phyloP scores from a whole-genome alignment of 2,329 filamentous ascomycete genomes.

The Calonectria pseudoreteaudii region DNA sequence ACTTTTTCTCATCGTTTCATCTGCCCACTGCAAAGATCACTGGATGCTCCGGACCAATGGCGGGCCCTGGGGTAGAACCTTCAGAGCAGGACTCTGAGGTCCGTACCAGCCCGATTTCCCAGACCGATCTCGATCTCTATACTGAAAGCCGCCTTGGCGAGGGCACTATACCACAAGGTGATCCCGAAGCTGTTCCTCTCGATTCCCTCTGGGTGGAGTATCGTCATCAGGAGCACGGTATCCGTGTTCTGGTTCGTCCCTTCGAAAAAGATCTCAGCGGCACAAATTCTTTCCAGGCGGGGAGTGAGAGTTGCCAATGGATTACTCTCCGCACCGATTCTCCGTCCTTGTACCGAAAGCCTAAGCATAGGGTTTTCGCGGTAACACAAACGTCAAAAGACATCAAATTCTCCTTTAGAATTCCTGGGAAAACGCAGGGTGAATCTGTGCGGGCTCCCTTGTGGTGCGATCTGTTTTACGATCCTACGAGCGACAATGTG shows the following conservation, averaged over 20 bases:
- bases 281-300: constrained; percentile 66
- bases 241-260: constrained; percentile 68
- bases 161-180: constrained; percentile 51
- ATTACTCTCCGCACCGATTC: constrained; percentile 64
- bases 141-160: constrained; percentile 59
- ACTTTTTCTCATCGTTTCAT: background rate
- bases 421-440: constrained; percentile 60
- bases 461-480: constrained; percentile 72
- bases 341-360: constrained; percentile 59
- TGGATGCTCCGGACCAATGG: constrained; percentile 53
- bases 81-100: constrained; percentile 57
- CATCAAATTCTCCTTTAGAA: constrained; percentile 69
- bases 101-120: constrained; percentile 69
- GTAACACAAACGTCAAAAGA: constrained; percentile 70
- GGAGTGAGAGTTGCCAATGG: constrained; percentile 67
- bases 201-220: constrained; percentile 64
- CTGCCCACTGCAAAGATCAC: constrained; percentile 25
- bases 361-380: constrained; percentile 66
- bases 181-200: constrained; percentile 60
- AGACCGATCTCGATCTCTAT: constrained; percentile 65
- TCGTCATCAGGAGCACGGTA: constrained; percentile 64
- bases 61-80: constrained; percentile 54
- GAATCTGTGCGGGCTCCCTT: constrained; percentile 58
- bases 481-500: constrained; percentile 68
- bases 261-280: constrained; percentile 56